Conservation (phyloP, 108 stramenopile species). For the Nitzschia inconspicua region DNA sequence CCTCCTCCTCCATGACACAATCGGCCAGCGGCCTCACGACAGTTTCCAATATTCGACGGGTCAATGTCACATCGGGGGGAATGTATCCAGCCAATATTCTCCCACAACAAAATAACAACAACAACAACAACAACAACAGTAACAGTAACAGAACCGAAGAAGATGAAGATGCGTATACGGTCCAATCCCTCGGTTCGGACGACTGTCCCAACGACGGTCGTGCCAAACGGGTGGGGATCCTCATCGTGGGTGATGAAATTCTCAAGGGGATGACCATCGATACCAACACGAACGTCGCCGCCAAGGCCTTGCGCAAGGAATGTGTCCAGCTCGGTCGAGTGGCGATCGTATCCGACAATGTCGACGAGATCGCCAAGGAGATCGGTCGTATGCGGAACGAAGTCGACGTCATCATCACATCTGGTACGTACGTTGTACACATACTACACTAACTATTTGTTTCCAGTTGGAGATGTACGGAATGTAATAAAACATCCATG, state of each 20-base stretch:
- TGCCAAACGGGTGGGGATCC: constrained; percentile 54
- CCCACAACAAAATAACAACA: neutral
- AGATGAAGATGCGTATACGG: too few relatives aligned
- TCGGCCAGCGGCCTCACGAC: neutral
- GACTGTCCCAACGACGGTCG: neutral
- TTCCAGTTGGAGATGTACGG: too few relatives aligned
- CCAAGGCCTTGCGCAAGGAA: constrained; percentile 71
- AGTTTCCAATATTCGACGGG: neutral
- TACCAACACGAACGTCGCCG: constrained; percentile 84
- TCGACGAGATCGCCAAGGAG: constrained; percentile 76
- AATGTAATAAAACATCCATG: too few relatives aligned
- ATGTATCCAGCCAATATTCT: too few relatives aligned
- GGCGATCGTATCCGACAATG: constrained; percentile 82
- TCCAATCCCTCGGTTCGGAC: too few relatives aligned
- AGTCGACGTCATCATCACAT: constrained; percentile 89
- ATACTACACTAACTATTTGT: too few relatives aligned
- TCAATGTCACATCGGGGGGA: neutral
- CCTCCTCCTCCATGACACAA: too few relatives aligned
- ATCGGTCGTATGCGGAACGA: constrained; percentile 56
- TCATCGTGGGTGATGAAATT: constrained; percentile 95
- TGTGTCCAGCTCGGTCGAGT: constrained; percentile 76
- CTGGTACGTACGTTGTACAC: too few relatives aligned
- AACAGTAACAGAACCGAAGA: neutral
- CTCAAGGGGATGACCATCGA: constrained; percentile 89
- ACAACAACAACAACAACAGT: neutral